phyloP scores from a whole-genome alignment of 1,284 basidiomycete genomes.

The Puccinia horiana region DNA sequence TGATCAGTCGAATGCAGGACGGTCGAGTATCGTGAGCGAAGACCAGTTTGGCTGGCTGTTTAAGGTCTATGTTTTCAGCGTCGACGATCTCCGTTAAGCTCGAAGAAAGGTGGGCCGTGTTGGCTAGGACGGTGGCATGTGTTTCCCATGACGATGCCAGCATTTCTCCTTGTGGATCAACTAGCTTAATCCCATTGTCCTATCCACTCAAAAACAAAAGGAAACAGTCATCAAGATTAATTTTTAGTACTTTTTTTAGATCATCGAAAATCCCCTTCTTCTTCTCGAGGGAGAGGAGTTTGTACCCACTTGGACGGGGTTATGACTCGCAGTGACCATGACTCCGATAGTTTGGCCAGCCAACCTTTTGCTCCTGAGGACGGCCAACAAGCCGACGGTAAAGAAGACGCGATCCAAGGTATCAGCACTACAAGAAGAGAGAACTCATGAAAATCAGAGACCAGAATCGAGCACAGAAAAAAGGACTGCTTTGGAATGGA shows the following conservation, averaged over 20 bases:
- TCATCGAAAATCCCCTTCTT: no score
- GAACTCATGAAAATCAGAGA: neutral
- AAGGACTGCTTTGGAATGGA: neutral
- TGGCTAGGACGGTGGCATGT: constrained; percentile 85
- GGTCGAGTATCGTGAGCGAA: constrained; percentile 93
- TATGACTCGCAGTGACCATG: constrained; percentile 99
- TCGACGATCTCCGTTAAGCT: constrained; percentile 70
- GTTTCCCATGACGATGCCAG: constrained; percentile 91
- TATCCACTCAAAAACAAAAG: constrained; percentile 57
- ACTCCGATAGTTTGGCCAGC: constrained; percentile 90
- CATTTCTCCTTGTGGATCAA: constrained; percentile 99
- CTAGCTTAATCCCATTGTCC: constrained; percentile 98
- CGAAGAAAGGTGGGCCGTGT: constrained; percentile 74
- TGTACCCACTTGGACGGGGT: constrained; percentile 79
- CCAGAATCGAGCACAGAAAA: neutral
- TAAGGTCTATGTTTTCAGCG: constrained; percentile 74
- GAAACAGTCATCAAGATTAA: neutral
- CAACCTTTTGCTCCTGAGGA: constrained; percentile 81
- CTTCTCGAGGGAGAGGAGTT: no score
- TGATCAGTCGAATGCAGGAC: constrained; percentile 77
- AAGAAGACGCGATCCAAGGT: constrained; percentile 90
- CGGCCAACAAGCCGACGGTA: constrained; percentile 86
- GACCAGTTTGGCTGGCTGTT: constrained; percentile 76
- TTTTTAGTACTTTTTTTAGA: no score
- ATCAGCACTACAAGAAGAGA: constrained; percentile 67